phyloP scores from a whole-genome alignment of 2,329 filamentous ascomycete genomes.

The Phyllosticta paracitricarpa region DNA sequence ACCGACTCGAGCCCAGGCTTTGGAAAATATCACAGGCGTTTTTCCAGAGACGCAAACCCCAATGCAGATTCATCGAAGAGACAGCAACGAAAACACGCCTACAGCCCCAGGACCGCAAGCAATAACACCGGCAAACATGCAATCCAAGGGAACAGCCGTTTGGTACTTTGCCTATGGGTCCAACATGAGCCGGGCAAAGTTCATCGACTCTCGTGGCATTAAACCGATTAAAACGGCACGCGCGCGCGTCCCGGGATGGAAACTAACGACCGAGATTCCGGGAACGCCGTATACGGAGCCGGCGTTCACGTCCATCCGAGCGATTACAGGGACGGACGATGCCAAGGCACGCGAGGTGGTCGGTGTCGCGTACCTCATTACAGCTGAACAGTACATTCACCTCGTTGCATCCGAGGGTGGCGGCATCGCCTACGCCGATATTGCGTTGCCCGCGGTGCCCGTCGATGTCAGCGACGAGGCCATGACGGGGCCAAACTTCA shows the following conservation, averaged over 20 bases:
- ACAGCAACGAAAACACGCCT: too few species aligned
- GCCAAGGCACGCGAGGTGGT: constrained; percentile 6
- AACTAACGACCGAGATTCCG: constrained; percentile 12
- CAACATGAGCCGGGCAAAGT: constrained; percentile 15
- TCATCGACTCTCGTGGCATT: constrained; percentile 14
- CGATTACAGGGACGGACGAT: not conserved
- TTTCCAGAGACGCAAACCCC: too few species aligned
- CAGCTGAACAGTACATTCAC: constrained; percentile 10
- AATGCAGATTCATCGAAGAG: too few species aligned
- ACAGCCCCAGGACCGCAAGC: too few species aligned
- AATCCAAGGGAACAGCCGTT: not conserved
- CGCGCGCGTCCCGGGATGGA: constrained; percentile 12
- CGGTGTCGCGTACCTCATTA: constrained; percentile 15
- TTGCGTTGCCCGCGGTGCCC: not conserved
- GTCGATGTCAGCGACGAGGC: not conserved
- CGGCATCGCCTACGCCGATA: constrained; percentile 11
- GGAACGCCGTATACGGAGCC: constrained; percentile 17
- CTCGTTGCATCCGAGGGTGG: constrained; percentile 17
- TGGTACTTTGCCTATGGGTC: constrained; percentile 19
- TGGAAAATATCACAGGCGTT: too few species aligned
- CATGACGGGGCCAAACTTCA: too few species aligned
- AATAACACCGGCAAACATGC: too few species aligned
- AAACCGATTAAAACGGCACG: constrained; percentile 6
- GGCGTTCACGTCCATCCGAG: constrained; percentile 11
- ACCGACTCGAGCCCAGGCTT: too few species aligned